Percentiles rank a stretch among this genome's conserved stretches.
Conservation (phyloP, 2,329 filamentous ascomycete genomes). For the Phoma sp. region DNA sequence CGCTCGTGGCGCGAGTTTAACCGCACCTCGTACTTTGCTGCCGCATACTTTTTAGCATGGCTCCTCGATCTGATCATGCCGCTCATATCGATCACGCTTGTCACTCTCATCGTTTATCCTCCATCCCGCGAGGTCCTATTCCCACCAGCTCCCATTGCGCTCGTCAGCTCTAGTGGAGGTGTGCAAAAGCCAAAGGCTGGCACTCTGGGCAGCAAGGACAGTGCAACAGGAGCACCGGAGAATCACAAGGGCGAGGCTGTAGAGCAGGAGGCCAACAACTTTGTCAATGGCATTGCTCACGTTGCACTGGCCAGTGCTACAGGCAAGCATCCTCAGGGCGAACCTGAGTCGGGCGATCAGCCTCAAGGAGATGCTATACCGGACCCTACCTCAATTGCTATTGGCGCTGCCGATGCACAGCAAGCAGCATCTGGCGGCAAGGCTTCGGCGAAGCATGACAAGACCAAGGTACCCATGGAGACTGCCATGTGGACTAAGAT, state of each 20-base stretch:
- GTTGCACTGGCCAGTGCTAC: constrained; percentile 76
- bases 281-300: constrained; percentile 74
- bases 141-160: constrained; percentile 75
- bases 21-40: constrained; percentile 70
- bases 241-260: constrained; percentile 83
- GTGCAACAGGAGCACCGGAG: constrained; percentile 80
- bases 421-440: constrained; percentile 59
- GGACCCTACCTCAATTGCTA: constrained; percentile 65
- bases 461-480: constrained; percentile 79
- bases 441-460: constrained; percentile 65
- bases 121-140: constrained; percentile 69
- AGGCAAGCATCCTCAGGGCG: constrained; percentile 74
- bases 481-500: constrained; percentile 79
- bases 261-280: constrained; percentile 81
- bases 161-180: constrained; percentile 73
- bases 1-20: constrained; percentile 78
- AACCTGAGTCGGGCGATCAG: constrained; percentile 54
- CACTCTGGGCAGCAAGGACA: constrained; percentile 76
- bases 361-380: constrained; percentile 61
- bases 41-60: constrained; percentile 71
- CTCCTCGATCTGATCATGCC: constrained; percentile 73
- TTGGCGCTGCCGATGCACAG: constrained; percentile 61
- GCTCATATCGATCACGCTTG: constrained; percentile 61
- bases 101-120: constrained; percentile 71
- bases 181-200: constrained; percentile 79